phyloP scores from a whole-genome alignment of 495 filamentous ascomycete genomes.

The Penicillium paradoxum region DNA sequence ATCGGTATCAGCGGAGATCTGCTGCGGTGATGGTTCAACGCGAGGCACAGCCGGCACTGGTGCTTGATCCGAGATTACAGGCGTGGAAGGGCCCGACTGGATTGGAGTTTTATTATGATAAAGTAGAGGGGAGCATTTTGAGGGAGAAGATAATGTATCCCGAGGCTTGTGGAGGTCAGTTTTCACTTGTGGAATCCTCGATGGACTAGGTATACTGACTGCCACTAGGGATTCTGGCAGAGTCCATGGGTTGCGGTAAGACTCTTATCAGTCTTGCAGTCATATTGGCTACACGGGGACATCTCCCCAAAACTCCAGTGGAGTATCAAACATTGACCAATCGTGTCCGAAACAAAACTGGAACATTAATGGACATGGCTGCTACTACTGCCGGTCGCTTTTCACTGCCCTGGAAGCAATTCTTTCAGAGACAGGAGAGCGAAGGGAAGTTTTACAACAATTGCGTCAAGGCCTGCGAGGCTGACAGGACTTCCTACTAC shows the following conservation, averaged over 20 bases:
- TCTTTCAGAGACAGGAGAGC: constrained; percentile 40
- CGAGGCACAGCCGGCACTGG: constrained; percentile 59
- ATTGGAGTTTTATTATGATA: constrained; percentile 64
- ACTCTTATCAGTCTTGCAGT: constrained; percentile 81
- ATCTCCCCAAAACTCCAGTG: constrained; percentile 61
- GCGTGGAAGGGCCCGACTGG: constrained; percentile 54
- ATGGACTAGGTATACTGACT: not conserved
- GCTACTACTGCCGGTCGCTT: constrained; percentile 60
- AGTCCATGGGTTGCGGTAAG: constrained; percentile 76
- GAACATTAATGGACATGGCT: constrained; percentile 63
- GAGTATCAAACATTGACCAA: constrained; percentile 47
- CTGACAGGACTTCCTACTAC: constrained; percentile 49
- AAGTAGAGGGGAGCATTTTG: constrained; percentile 55
- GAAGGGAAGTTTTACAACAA: constrained; percentile 33
- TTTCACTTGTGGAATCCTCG: not conserved
- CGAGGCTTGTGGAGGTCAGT: constrained; percentile 62
- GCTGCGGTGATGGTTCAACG: constrained; percentile 83
- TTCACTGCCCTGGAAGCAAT: constrained; percentile 62
- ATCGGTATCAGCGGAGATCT: constrained; percentile 76
- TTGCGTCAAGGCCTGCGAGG: constrained; percentile 53
- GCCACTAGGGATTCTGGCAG: constrained; percentile 36
- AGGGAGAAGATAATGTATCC: constrained; percentile 67
- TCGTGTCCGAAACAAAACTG: constrained; percentile 40
- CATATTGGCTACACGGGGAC: constrained; percentile 72
- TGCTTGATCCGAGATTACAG: constrained; percentile 70